Conservation (phyloP, 768 basidiomycete genomes). For the Russula dissimulans region DNA sequence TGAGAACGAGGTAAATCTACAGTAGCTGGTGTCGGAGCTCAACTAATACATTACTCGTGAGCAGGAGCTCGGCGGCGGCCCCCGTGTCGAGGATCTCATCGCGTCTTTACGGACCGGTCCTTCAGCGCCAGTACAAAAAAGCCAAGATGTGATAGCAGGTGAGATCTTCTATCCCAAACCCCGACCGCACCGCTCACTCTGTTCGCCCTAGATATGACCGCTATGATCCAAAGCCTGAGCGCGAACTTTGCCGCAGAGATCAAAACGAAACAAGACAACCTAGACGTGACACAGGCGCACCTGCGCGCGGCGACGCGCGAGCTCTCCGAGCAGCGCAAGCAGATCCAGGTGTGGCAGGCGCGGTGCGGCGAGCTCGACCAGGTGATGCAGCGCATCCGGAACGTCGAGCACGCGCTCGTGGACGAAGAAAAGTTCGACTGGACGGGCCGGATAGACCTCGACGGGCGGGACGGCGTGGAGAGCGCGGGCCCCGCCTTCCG, state of each 20-base stretch:
- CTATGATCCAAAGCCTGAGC: slow-evolving; percentile 73
- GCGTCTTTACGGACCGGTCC: slow-evolving; percentile 65
- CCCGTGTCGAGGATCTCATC: slow-evolving; percentile 72
- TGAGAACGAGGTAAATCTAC: slow-evolving; percentile 65
- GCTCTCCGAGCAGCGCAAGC: slow-evolving; percentile 82
- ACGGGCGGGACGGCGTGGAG: slow-evolving; percentile 31
- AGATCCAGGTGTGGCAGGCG: slow-evolving; percentile 67
- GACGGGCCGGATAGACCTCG: slow-evolving; percentile 61
- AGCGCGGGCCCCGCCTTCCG: slow-evolving; percentile 57
- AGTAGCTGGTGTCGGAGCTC: background rate
- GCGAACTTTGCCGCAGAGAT: slow-evolving; percentile 78
- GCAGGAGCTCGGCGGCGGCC: slow-evolving; percentile 62
- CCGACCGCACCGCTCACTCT: slow-evolving; percentile 10
- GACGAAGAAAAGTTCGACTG: slow-evolving; percentile 84
- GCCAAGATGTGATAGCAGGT: slow-evolving; percentile 81
- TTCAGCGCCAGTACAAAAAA: slow-evolving; percentile 74
- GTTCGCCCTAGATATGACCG: slow-evolving; percentile 56
- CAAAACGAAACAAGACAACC: slow-evolving; percentile 73
- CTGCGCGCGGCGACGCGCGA: slow-evolving; percentile 85
- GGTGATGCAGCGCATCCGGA: slow-evolving; percentile 68
- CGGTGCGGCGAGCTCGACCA: slow-evolving; percentile 75
- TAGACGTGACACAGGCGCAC: slow-evolving; percentile 82
- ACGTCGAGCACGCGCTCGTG: slow-evolving; percentile 68
- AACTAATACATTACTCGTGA: slow-evolving; percentile 8
- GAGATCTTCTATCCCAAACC: slow-evolving; percentile 13